A percentile compares a stretch with the other conserved stretches of the same genome.
Evolutionary conservation across 768 basidiomycete genomes (phyloP).

Genomic region (Boletus pseudo-olivaceus): DNA sequence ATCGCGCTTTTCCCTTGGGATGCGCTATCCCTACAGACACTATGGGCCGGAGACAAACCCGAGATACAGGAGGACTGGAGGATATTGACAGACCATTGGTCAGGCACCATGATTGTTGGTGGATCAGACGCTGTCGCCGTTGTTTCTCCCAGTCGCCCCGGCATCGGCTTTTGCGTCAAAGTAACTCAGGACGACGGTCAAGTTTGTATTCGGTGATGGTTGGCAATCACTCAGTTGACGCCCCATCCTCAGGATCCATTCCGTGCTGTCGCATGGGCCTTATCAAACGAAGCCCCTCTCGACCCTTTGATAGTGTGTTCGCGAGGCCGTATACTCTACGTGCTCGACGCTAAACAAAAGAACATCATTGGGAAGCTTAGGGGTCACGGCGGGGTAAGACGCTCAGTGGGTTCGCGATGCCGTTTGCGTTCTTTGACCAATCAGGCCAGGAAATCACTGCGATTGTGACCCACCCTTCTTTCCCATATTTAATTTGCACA

Average conservation of each 20-base stretch:
- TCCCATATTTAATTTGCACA: slow-evolving; percentile 60
- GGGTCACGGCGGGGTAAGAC: slow-evolving; percentile 70
- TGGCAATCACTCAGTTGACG: slow-evolving; percentile 3
- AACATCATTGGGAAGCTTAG: slow-evolving; percentile 48
- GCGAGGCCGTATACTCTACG: slow-evolving; percentile 50
- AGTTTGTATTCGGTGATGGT: slow-evolving; percentile 11
- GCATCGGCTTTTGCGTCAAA: slow-evolving; percentile 31
- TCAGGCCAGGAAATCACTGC: slow-evolving; percentile 59
- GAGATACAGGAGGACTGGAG: slow-evolving; percentile 43
- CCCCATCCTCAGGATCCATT: slow-evolving; percentile 19
- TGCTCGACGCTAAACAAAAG: slow-evolving; percentile 45
- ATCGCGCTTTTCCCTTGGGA: slow-evolving; percentile 47
- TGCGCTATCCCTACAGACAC: slow-evolving; percentile 34
- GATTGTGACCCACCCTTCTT: slow-evolving; percentile 58
- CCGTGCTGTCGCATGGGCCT: slow-evolving; percentile 54
- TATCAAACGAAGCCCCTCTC: slow-evolving; percentile 40
- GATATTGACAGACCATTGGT: slow-evolving; percentile 43
- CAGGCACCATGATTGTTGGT: slow-evolving; percentile 51
- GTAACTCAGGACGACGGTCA: slow-evolving; percentile 27
- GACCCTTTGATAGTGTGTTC: slow-evolving; percentile 63
- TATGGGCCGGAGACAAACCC: slow-evolving; percentile 37
- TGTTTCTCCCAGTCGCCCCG: slow-evolving; percentile 29
- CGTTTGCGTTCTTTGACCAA: slow-evolving; percentile 3
- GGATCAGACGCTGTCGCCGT: slow-evolving; percentile 36
- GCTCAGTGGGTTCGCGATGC: not conserved